Conservation (phyloP, 768 basidiomycete species). For the Trametes punicea region DNA sequence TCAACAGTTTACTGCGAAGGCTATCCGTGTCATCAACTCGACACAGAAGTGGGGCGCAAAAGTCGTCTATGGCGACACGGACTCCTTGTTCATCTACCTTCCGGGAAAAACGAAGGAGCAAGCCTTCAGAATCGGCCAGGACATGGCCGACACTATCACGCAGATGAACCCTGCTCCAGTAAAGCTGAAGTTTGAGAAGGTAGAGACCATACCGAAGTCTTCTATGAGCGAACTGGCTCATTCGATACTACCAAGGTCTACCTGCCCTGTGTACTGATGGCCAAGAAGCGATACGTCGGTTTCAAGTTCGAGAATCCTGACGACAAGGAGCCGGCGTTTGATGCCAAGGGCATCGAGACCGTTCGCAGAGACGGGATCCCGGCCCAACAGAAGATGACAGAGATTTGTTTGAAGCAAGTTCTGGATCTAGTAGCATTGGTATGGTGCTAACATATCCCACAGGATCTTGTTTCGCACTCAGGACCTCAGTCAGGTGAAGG, state of each 20-base stretch:
- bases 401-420: conserved; percentile 79
- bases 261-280: conserved; percentile 89
- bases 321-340: conserved; percentile 76
- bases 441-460: background rate
- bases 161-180: conserved; percentile 83
- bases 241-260: conserved; percentile 64
- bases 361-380: conserved; percentile 89
- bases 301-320: conserved; percentile 90
- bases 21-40: conserved; percentile 73
- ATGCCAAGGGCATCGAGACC: conserved; percentile 98
- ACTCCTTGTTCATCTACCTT: conserved; percentile 92
- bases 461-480: conserved; percentile 90
- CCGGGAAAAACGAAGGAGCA: conserved; percentile 89
- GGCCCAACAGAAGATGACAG: conserved; percentile 91
- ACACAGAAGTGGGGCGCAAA: conserved; percentile 85
- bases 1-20: conserved; percentile 42
- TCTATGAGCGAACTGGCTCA: background rate
- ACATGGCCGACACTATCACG: conserved; percentile 88
- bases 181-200: conserved; percentile 99
- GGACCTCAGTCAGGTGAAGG: conserved; percentile 86
- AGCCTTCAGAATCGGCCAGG: conserved; percentile 89
- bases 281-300: conserved; percentile 98
- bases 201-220: conserved; percentile 26
- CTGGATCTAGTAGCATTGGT: background rate
- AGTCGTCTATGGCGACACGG: conserved; percentile 96